A percentile compares a stretch with the other conserved stretches of the same genome.
These are phyloP conservation scores for Phycomyces blakesleeanus DNA, from an alignment of 192 early-diverging fungal genomes.

Conservation along the genomic window DNA sequence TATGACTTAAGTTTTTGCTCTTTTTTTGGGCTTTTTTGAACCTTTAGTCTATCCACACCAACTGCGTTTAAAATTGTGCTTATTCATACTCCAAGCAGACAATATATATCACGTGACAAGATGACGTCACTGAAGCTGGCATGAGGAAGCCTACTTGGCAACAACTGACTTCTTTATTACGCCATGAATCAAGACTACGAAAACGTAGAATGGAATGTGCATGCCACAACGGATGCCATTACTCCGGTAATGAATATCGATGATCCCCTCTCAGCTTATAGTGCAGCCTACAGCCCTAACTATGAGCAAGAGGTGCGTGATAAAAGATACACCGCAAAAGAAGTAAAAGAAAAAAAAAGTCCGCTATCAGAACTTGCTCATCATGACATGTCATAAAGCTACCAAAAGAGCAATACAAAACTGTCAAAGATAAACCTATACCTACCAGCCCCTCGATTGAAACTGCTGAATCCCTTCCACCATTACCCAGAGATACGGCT, in stretches of 20 bases:
- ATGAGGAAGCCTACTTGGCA: too few relatives aligned
- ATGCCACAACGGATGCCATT: constrained; percentile 19
- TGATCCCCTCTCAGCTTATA: constrained; percentile 15
- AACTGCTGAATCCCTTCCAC: background rate
- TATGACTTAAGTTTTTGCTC: too few relatives aligned
- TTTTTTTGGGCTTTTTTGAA: too few relatives aligned
- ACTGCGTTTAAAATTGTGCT: too few relatives aligned
- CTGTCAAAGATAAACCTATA: background rate
- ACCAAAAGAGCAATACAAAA: background rate
- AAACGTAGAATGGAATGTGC: constrained; percentile 25
- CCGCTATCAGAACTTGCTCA: too few relatives aligned
- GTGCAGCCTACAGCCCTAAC: background rate
- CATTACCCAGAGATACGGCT: too few relatives aligned
- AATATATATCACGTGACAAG: background rate
- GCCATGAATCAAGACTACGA: constrained; percentile 20
- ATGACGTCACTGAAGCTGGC: background rate
- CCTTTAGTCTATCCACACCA: too few relatives aligned
- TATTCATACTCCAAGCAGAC: too few relatives aligned
- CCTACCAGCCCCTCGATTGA: background rate
- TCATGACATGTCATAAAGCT: background rate
- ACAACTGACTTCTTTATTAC: too few relatives aligned
- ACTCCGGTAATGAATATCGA: constrained; percentile 10
- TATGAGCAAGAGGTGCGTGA: too few relatives aligned
- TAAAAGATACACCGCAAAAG: too few relatives aligned
- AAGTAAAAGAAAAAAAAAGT: too few relatives aligned